Evolutionary conservation across 768 basidiomycete species (phyloP), one percentile per base, ranked within the genome.

Genomic region (Chalciporus chontae): DNA sequence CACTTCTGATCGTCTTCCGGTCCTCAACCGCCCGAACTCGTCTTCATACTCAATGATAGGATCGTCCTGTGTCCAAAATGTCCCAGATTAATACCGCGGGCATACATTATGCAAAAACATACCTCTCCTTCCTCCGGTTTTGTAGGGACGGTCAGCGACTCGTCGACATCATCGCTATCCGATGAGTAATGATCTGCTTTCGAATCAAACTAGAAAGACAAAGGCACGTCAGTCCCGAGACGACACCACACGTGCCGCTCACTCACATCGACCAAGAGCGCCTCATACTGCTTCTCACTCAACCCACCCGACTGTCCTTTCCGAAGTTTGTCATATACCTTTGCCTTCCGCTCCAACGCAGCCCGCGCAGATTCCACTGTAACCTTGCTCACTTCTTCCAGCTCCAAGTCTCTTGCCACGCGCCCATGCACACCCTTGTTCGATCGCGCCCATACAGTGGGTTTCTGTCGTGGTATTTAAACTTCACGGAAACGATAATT

Each of bases 41-140:
- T 94, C 91, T 62, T 86, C 82, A 51, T 91, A 92, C 64, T 93
- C 91, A 5, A 92, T 75, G 26, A 91, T 70, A 10, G 89, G 88
- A 57, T 93, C 90, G 48, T 83, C 76, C 83, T 89, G 45, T 2
- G 13, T 8, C 34, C 34, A 36, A 31, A n/a, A 14, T 0, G 31
- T 31, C 47, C 23, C 42, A 23, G 40, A 46, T 53, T 2, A 65
- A 34, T 5, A 26, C 5, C 4, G 21, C 14, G 5, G 1, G 15
- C 18, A 8, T 21, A 13, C 14, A 5, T 14, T 5, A 13, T 43
- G 13, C 21, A 24, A 26, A 41, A 32, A 60, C 67, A 15, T 53
- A 77, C 77, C 57, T 73, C 74, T 24, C 77, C 63, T 17, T 53
- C 63, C 14, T 65, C 67, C 5, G 72, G 67, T 57, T 38, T 57